Base-by-base conservation (phyloP, 768 basidiomycete species). In the Kwoniella europaea region DNA sequence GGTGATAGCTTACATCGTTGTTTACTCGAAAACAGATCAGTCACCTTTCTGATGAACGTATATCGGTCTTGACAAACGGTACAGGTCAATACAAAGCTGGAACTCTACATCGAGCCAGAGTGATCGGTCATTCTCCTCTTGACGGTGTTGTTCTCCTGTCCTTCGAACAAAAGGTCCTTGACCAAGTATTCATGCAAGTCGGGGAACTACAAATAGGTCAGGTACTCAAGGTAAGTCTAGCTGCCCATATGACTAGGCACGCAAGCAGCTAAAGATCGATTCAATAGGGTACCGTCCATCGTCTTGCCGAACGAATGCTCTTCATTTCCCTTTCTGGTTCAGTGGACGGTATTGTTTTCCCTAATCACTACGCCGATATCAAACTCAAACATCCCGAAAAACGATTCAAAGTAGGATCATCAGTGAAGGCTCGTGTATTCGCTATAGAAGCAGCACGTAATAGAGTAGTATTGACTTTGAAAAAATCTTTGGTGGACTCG, bases 291-390 rank as follows among this genome's bases (percentile, higher is more conserved):
- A 92, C 90, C 0, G 88, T 99, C 72, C 95, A 93, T 85, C 90
- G 88, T 71, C 86, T 99, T 60, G 90, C 90, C 2, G 90, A 92
- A 68, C 87, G 88, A 43, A 91, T 88, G 0, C 84, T 99, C 46
- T 96, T 97, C 78, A 89, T 98, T 53, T 89, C 92, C 35, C 86
- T 98, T 66, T 89, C 91, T 4, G 93, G 92, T 5, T 92, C 88
- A 70, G 90, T 98, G 42, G 93, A 97, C 78, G 97, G 92, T 35
- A 91, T 97, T 29, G 87, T 98, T 22, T 97, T 93, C 92, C 94
- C 95, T 0, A 88, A 90, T 71, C 97, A 98, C 81, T 97, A 92
- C 81, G 94, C 97, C 12, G 97, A 99, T 82, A 94, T 98, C 77
- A 82, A 86, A n/a, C 87, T 98, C 76, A 97, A 94, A 80, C 92